Evolutionary conservation across 371 early-diverging fungal genomes (phyloP), one percentile per base, ranked within the genome.

Genomic region (Zancudomyces culisetae): DNA sequence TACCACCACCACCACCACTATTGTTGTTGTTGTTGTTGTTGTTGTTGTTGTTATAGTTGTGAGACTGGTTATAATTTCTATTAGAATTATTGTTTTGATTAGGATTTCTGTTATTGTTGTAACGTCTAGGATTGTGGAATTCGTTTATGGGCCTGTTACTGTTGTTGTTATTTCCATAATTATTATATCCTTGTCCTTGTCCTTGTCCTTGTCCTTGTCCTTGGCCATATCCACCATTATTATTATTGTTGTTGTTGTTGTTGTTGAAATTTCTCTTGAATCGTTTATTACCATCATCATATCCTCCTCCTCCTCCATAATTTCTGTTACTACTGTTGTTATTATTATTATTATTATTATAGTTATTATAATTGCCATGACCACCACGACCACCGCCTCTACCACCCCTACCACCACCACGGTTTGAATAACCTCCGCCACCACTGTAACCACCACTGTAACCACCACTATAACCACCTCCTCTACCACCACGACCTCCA

Each of bases 321-420:
- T 6, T 8, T 27, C 42, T 26, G 19, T 45, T 45, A 18, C 15
- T 27, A 15, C 15, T 27, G 27, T 45, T 45, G 18, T 45, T 10
- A 15, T 15, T 24, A 18, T 45, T 24, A 18, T 45, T 24, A 28
- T 45, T 24, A 18, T 45, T 24, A 27, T 45, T n/a, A n/a, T n/a
- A 10, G 26, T 28, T 45, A 15, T 45, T 45, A 18, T 10, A 45
- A 52, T 52, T 22, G 19, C 19, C 19, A 18, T 64, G 63, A 2
- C 64, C 64, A 1, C 27, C 57, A 47, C 63, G 49, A 42, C 60
- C 64, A 39, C 56, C 57, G 20, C 64, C 45, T 12, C 58, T 55
- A 8, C 59, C 59, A 4, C 64, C 63, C 18, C 54, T 52, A 10
- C 63, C 63, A n/a, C 63, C 51, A 27, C 63, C 64, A 26, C 39